Evolutionary conservation across 495 filamentous ascomycete genomes (phyloP), one percentile per base, ranked within the genome.

Genomic region (Bathelium albidoporum): DNA sequence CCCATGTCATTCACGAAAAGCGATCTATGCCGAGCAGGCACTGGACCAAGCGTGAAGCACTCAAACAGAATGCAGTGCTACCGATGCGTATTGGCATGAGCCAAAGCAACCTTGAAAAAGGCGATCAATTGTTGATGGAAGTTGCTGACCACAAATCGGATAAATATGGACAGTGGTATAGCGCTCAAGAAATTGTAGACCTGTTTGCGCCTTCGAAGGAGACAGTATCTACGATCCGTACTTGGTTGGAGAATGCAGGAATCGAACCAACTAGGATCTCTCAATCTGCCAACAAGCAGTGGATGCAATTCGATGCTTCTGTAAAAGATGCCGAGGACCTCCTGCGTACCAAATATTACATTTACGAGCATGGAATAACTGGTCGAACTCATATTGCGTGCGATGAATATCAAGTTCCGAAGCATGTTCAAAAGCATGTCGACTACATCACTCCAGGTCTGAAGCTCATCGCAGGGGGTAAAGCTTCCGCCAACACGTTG

Each of bases 391-490:
- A 49, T 49, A 63, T 67, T 59, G 65, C 59, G 24, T 67, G 65
- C 59, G 67, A 69, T 32, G 65, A 67, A 59, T 70, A 74, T 52
- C 61, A 61, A 32, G 49, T 72, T 4, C 68, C 68, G 14, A 32
- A 45, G 29, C 66, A 71, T 18, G 64, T 73, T 55, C 67, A 67
- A 24, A 66, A 72, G 61, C 66, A 74, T 49, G 66, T 74, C 22
- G 72, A 77, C 43, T 62, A 74, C 31, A 65, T 71, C 12, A 75
- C 71, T 9, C 69, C 73, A 0, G 82, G 82, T 2, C 72, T 86
- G 64, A 82, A 78, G 62, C 66, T 81, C 18, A 75, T 74, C 31
- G 75, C 71, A 68, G 73, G 73, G 34, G 49, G 49, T 5, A 55
- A 55, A 55, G 49, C 49, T 29, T 0, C 24, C 5, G 20, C 49